Evolutionary conservation across 805 yeast genomes (phyloP).

Genomic region (Wickerhamomyces chambardii): DNA sequence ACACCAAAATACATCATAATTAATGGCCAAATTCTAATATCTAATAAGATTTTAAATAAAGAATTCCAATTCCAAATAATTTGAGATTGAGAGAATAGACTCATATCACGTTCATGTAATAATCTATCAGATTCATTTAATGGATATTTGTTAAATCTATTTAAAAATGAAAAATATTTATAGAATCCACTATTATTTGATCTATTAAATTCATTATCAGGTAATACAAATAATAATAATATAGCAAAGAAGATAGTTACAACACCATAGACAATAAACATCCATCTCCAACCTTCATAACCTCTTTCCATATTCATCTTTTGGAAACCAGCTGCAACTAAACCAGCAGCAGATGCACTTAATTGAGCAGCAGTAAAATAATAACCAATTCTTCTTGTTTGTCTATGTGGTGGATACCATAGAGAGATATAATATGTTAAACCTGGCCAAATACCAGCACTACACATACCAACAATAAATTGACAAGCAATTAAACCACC

Average conservation of each 20-base stretch:
- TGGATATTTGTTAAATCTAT: slow-evolving; percentile 26
- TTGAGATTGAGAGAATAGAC: slow-evolving; percentile 31
- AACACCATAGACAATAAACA: slow-evolving; percentile 69
- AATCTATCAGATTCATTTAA: slow-evolving; percentile 41
- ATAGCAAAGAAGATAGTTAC: slow-evolving; percentile 60
- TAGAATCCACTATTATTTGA: slow-evolving; percentile 3
- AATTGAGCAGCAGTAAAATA: slow-evolving; percentile 89
- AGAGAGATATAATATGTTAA: slow-evolving; percentile 74
- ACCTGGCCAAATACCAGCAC: slow-evolving; percentile 91
- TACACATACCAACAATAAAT: slow-evolving; percentile 65
- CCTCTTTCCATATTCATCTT: slow-evolving; percentile 69
- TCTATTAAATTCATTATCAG: slow-evolving; percentile 35
- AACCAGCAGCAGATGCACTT: slow-evolving; percentile 85
- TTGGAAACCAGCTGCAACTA: slow-evolving; percentile 84
- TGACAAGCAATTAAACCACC: slow-evolving; percentile 64
- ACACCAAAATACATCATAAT: slow-evolving; percentile 88
- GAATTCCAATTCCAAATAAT: slow-evolving; percentile 53
- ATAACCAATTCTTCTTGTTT: slow-evolving; percentile 75
- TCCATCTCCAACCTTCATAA: slow-evolving; percentile 80
- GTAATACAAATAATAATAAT: slow-evolving; percentile 72
- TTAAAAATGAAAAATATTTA: slow-evolving; percentile 7
- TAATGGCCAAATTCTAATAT: slow-evolving; percentile 70
- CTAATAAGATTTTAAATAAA: slow-evolving; percentile 43
- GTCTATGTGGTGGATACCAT: slow-evolving; percentile 78
- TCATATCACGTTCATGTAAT: slow-evolving; percentile 55